phyloP scores from a whole-genome alignment of 768 basidiomycete species.

The Sutorius australiensis region DNA sequence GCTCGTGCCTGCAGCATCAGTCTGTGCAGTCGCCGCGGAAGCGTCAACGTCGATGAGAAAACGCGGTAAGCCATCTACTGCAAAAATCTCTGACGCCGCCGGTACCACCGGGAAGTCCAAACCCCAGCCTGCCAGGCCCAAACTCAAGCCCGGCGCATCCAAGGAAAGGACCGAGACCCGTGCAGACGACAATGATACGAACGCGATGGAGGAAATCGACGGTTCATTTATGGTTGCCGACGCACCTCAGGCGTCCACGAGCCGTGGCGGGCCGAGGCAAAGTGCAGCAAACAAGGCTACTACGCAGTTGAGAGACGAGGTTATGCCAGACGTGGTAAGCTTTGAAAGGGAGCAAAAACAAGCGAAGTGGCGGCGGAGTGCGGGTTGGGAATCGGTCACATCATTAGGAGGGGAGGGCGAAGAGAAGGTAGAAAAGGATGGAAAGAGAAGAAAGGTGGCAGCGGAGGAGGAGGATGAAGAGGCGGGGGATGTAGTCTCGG shows the following conservation, averaged over 20 bases:
- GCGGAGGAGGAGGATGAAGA: conserved; percentile 20
- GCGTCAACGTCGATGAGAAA: too few relatives aligned
- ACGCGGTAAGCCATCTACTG: not conserved
- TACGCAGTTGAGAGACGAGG: conserved; percentile 40
- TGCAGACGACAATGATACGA: not conserved
- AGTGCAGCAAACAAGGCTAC: conserved; percentile 53
- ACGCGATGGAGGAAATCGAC: not conserved
- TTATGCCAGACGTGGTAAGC: conserved; percentile 76
- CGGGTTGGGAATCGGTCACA: conserved; percentile 29
- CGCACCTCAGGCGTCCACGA: conserved; percentile 6
- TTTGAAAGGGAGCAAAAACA: conserved; percentile 65
- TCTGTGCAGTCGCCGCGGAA: too few relatives aligned
- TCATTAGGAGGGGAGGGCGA: conserved; percentile 6
- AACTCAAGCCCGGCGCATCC: not conserved
- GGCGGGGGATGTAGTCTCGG: conserved; percentile 15
- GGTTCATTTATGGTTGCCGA: conserved; percentile 12
- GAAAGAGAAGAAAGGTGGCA: conserved; percentile 19
- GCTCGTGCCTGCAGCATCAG: too few relatives aligned
- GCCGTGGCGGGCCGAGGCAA: conserved; percentile 35
- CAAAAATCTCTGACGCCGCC: conserved; percentile 4
- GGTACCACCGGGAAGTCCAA: conserved; percentile 4
- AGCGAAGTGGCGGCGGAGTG: conserved; percentile 29
- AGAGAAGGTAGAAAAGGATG: conserved; percentile 18
- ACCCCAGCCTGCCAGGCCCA: not conserved
- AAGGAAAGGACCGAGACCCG: not conserved